Evolutionary conservation across 2,329 filamentous ascomycete species (phyloP), one percentile per base, ranked within the genome.

Genomic region (Apiospora rasikravindrae): DNA sequence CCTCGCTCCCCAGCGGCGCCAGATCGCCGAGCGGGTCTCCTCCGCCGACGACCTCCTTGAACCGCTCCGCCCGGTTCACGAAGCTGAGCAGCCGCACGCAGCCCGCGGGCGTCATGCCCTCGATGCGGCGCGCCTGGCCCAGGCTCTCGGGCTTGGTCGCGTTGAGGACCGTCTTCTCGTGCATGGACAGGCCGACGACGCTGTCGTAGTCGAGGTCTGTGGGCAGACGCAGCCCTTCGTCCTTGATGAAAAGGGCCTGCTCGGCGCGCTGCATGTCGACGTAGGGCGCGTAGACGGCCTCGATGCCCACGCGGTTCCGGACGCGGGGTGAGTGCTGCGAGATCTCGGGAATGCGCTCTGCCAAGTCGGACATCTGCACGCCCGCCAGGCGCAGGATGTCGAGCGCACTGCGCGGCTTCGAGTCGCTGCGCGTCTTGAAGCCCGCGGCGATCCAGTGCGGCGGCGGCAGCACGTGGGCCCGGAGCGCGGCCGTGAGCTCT

Each of bases 251-350:
- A 8, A 88, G 87, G 44, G 87, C 87, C 26, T 92, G 92, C 73
- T 91, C 87, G 3, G 88, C 86, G 37, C 87, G 86, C 81, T 98
- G 95, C 77, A 91, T 89, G 66, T 87, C 88, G 49, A 98, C 91
- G 80, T 98, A 98, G 0, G 96, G 96, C 1, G 93, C 94, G 81
- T 99, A 99, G 2, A 89, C 86, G 19, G 93, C 93, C 82, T 98
- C 94, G 76, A 98, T 93, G 57, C 88, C 87, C 10, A 98, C 92
- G 61, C 96, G 90, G 70, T 86, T 84, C 74, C 88, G 88, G 71
- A 97, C 88, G 42, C 86, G 86, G 0, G 85, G 77, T 0, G 89
- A 79, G 82, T 88, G 94, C 8, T 80, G 81, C 72, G 76, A 79
- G 73, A 92, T 86, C 33, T 83, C 86, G 4, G 88, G 92, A 7